These are phyloP conservation scores for Gossypium turneri DNA, from an alignment of 345 rosid species.

Conservation along the genomic window DNA sequence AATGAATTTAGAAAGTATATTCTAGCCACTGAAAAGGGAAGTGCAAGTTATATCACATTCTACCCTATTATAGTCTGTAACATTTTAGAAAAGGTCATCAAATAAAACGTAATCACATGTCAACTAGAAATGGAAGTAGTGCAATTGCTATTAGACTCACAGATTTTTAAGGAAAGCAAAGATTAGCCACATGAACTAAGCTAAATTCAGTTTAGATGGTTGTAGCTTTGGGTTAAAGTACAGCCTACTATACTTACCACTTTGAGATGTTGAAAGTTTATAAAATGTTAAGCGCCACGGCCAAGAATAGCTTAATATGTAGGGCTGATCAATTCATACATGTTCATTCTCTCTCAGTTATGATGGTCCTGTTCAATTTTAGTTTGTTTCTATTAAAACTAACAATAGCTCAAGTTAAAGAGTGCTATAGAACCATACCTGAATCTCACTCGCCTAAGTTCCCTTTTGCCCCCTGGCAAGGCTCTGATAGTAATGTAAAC, in stretches of 20 bases:
- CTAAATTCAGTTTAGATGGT: not conserved
- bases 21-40: not conserved
- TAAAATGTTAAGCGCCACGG: not conserved
- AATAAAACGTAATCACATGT: not conserved
- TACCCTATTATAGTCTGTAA: not conserved
- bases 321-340: not conserved
- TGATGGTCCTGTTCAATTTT: not conserved
- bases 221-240: not conserved
- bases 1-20: not conserved
- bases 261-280: not conserved
- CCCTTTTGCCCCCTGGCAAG: slow-evolving; percentile 74
- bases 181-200: not conserved
- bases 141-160: not conserved
- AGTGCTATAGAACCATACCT: slow-evolving; percentile 44
- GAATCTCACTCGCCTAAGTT: slow-evolving; percentile 97
- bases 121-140: not conserved
- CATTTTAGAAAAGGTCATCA: not conserved
- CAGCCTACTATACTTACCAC: not conserved
- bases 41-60: not conserved
- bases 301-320: slow-evolving; percentile 2
- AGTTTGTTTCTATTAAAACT: not conserved
- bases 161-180: not conserved
- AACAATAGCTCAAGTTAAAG: not conserved
- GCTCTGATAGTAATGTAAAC: slow-evolving; percentile 90
- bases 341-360: not conserved